Evolutionary conservation across 148 eudicot species (phyloP), one percentile per base, ranked within the genome.

Genomic region (Camellia lanceoleosa): DNA sequence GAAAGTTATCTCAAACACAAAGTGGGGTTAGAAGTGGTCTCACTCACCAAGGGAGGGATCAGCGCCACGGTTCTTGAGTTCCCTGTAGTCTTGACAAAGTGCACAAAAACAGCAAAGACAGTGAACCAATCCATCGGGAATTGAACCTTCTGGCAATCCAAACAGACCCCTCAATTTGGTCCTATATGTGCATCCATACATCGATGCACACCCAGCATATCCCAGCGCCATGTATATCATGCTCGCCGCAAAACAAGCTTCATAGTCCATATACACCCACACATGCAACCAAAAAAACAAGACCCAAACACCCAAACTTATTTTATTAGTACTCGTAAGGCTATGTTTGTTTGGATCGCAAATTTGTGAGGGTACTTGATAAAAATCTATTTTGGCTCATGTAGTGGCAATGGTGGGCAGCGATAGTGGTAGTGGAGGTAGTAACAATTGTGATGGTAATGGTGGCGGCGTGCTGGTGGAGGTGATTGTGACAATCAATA

Each of bases 81-180:
- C 67, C 67, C 67, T 63, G 38, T 63, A 63, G 67, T 63, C 67
- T 63, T 63, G 67, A 12, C 67, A 63, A 20, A 63, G 67, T 23
- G 67, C 67, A 63, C 67, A 63, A 12, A 63, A 63, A 12, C 67
- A 63, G 38, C 67, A 63, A 6, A 63, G 7, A 19, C 67, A 63
- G 10, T n/a, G 23, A 20, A 63, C 67, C 23, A 63, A 5, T 63
- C 67, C 67, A 10, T 63, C 67, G 2, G 67, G 38, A 20, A 63
- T 18, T 18, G 67, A 30, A 63, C 30, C 38, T 63, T 63, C 67
- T 30, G 67, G 67, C 67, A 63, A 19, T 3, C 8, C 18, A 12
- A 63, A 63, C 2, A 63, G 67, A 1, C 38, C 38, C 4, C 67
- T 23, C 7, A 63, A 3, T 63, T 63, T 63, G 67, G 67, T 18